Conservation (phyloP, 768 basidiomycete species). For the Mycena kentingensis region DNA sequence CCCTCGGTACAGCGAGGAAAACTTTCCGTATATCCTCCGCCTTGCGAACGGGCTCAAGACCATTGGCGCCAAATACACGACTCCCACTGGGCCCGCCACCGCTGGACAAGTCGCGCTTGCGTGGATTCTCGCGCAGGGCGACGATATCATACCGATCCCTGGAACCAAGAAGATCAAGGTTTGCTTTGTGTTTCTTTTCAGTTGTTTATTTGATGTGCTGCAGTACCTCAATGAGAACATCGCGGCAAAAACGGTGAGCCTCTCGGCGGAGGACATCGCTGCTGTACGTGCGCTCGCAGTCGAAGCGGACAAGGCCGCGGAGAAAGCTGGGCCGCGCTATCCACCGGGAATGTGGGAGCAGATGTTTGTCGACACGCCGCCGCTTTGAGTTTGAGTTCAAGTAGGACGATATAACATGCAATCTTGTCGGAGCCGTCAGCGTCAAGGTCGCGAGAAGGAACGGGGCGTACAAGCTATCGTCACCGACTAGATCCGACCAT, state of each 20-base stretch:
- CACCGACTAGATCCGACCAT: no score
- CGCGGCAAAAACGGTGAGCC: not conserved
- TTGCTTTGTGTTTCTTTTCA: conserved; percentile 34
- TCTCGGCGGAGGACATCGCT: conserved; percentile 1
- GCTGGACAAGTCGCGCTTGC: conserved; percentile 51
- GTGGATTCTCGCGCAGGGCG: conserved; percentile 51
- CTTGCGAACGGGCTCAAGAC: conserved; percentile 41
- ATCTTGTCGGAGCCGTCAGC: no score
- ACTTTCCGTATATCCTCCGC: conserved; percentile 50
- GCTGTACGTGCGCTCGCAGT: conserved; percentile 1
- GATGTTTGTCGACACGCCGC: conserved; percentile 8
- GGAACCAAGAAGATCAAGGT: conserved; percentile 46
- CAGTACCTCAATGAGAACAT: not conserved
- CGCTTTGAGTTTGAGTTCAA: no score
- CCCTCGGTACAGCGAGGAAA: conserved; percentile 40
- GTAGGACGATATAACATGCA: no score
- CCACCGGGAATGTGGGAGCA: not conserved
- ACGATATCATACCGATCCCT: conserved; percentile 50
- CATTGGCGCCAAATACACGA: conserved; percentile 39
- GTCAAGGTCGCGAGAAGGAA: no score
- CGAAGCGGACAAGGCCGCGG: conserved; percentile 1
- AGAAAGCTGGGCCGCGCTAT: not conserved
- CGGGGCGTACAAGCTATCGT: no score
- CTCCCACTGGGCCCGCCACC: conserved; percentile 29
- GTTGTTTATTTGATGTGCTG: not conserved